Evolutionary conservation across 805 yeast species (phyloP), one percentile per base, ranked within the genome.

Genomic region (Yarrowia osloensis): DNA sequence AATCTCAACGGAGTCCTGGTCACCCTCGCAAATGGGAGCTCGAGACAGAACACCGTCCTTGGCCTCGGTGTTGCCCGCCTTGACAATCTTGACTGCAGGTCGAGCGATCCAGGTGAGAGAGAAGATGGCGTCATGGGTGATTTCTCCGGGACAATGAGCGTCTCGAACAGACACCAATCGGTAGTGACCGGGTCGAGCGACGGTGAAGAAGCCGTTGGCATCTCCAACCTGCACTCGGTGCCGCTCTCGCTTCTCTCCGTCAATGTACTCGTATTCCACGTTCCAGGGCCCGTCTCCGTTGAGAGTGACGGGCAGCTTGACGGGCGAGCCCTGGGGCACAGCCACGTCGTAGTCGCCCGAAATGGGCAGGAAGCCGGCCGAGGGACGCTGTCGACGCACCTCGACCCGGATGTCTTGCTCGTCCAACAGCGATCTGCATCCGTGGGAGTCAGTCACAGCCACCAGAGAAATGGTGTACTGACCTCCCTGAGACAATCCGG

Each of bases 381-480:
- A 75, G 24, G 98, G 97, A 1, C 87, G 77, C 67, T 88, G 90
- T 62, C 86, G 79, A 71, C 93, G 84, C 1, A 92, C 92, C 33
- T 81, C 80, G n/a, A 95, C 79, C 28, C 77, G 82, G 17, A 86
- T 86, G 69, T 89, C 93, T 24, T 84, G 83, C 21, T 84, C 85
- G 54, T 85, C 83, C 67, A 90, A 77, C 13, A 85, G 85, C n/a
- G 90, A 94, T 22, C 83, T 81, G 77, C 99, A 95, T 0, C 87
- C 86, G 12, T 89, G 84, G n/a, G 85, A 82, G 74, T 95, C 99
- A 24, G 82, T 82, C 2, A 90, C 85, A 12, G 90, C 82, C 2
- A 84, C 81, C 69, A 95, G 74, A 1, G 86, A 81, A 0, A 94
- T 76, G 28, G 83, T 82, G 74, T 86, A 92, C n/a, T 84, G 82